A percentile compares a stretch with the other conserved stretches of the same genome.
These are phyloP conservation scores for Chenopodium quinoa DNA, from an alignment of 148 eudicot species.

Conservation along the genomic window DNA sequence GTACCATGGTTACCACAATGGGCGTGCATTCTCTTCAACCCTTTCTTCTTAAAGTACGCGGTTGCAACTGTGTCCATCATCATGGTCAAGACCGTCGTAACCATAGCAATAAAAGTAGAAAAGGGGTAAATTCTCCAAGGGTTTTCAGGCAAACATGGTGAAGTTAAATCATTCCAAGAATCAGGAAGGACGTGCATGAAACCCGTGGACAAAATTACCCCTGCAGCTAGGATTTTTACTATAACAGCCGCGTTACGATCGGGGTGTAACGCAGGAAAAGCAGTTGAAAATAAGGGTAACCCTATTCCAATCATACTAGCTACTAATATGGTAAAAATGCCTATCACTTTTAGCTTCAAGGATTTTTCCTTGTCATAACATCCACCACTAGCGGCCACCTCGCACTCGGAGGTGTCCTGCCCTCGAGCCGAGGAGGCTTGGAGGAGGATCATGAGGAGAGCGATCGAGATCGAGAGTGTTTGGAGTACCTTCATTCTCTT, in stretches of 20 bases:
- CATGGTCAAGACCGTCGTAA: slow-evolving; percentile 38
- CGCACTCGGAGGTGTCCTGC: slow-evolving; percentile 21
- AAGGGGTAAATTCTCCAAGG: slow-evolving; percentile 46
- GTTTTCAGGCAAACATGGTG: slow-evolving; percentile 32
- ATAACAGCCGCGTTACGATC: slow-evolving; percentile 35
- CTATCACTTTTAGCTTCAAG: slow-evolving; percentile 28
- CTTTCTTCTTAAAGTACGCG: slow-evolving; percentile 29
- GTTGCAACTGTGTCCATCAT: slow-evolving; percentile 48
- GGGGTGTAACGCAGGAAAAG: slow-evolving; percentile 33
- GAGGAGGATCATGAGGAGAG: slow-evolving; percentile 9
- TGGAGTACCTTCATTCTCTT: slow-evolving; percentile 22
- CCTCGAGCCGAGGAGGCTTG: neutral
- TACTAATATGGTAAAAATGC: slow-evolving; percentile 35
- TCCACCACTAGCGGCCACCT: slow-evolving; percentile 16
- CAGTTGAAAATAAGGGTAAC: slow-evolving; percentile 35
- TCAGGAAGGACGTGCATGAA: slow-evolving; percentile 52
- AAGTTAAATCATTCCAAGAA: slow-evolving; percentile 41
- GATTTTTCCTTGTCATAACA: slow-evolving; percentile 39
- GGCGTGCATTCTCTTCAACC: slow-evolving; percentile 15
- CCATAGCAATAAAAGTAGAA: slow-evolving; percentile 41
- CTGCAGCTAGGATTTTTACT: slow-evolving; percentile 45
- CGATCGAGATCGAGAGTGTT: slow-evolving; percentile 9
- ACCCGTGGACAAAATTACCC: slow-evolving; percentile 49
- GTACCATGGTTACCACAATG: slow-evolving; percentile 9
- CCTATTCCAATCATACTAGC: slow-evolving; percentile 41